Evolutionary conservation across 2,329 filamentous ascomycete species (phyloP), one percentile per base, ranked within the genome.

Genomic region (Colletotrichum sojae): DNA sequence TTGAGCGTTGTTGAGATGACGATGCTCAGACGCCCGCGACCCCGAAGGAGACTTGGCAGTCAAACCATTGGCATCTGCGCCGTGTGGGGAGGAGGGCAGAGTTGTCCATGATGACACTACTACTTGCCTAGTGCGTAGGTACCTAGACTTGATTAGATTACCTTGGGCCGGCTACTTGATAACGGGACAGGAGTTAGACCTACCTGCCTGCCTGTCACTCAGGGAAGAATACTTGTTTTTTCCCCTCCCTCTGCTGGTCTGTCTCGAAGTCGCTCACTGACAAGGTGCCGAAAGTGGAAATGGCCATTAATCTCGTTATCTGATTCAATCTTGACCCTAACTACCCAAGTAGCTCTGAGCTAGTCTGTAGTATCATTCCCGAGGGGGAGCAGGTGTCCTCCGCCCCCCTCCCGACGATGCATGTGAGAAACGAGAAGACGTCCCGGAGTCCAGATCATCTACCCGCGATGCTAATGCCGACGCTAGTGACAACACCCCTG

Each of bases 41-140:
- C 15, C 31, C 56, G 20, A 40, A 31, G 4, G 10, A 10, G 13
- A 20, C 65, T 59, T 65, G 61, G 61, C 61, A 59, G 31, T 49
- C 54, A 48, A 65, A 65, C 60, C 60, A 57, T 58, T 54, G 65
- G 61, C 61, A 25, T 58, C 54, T 58, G 53, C 65, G 61, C 63
- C 13, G 40, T 31, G n/a, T 12, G 52, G 8, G 31, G 31, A 36
- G 31, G 10, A 10, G 10, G 8, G 2, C 8, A 36, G 31, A 36
- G 31, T 36, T 36, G 40, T 43, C 12, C 40, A 43, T 43, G 40
- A 43, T 15, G 40, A 13, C 13, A n/a, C 15, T 43, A 16, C 40
- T 43, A 8, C 31, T 36, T 36, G 31, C 31, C 9, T 36, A 36
- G 31, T 36, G 31, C 31, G 3, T 36, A 10, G 31, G 31, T 36